Base-by-base conservation (phyloP, 257 asterid species). In the Solanum pinnatisectum region DNA sequence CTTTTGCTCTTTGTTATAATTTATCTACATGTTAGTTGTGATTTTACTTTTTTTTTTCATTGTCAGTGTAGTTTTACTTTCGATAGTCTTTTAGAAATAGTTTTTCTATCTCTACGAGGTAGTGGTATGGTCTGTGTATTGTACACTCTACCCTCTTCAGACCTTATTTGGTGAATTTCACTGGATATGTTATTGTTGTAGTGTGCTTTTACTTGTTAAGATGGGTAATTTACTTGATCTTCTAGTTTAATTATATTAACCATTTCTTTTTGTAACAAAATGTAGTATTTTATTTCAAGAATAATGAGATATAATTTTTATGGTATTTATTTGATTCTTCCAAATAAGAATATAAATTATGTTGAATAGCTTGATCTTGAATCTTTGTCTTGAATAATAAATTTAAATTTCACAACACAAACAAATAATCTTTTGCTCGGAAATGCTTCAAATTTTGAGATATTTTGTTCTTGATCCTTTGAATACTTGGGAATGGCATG, bases 101-200 rank as follows among this genome's bases (percentile, higher is more conserved):
- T 46, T 13, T 46, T 6, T 16, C 3, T 52, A 16, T 3, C 8
- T 52, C 22, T 6, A 52, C 1, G 22, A 52, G 23, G 22, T 16
- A 52, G 3, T 18, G 5, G 4, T 52, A 52, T 16, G 9, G 9
- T 52, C 0, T 6, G 56, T 1, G 23, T 49, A 49, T 0, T 44
- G 49, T 44, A 13, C 56, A 46, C 56, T 44, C 15, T 44, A 44
- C 3, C 49, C 11, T 39, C 10, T 11, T 0, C 22, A 16, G 10
- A 52, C 1, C 3, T 0, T 8, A 49, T 6, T 15, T 5, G 3
- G 0, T 15, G 20, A 3, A 49, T 49, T 49, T 49, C 0, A 0
- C 22, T 6, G 23, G 60, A 1, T 52, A 52, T 52, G 60, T 52
- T 52, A 3, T 49, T 49, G 22, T 16, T 16, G 23, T 52, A 52